Conservation (phyloP, 345 rosid species). For the Cardamine chenopodiifolia region DNA sequence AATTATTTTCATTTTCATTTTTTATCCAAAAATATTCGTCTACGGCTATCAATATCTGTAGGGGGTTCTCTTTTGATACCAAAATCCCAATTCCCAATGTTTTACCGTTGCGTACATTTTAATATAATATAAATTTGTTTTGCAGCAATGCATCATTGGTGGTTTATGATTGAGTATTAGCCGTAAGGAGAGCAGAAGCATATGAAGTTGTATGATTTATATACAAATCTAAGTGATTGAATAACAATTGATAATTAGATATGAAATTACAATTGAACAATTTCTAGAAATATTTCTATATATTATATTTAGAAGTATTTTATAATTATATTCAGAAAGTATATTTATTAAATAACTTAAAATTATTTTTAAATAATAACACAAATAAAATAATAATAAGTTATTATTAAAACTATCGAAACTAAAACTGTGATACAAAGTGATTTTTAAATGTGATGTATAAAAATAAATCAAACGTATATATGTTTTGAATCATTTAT, state of each 20-base stretch:
- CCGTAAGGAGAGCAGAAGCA: background rate
- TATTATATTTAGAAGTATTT: too few species aligned
- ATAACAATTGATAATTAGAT: background rate
- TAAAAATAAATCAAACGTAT: background rate
- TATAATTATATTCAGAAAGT: too few species aligned
- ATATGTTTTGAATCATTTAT: background rate
- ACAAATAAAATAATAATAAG: too few species aligned
- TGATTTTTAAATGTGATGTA: background rate
- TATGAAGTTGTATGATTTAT: background rate
- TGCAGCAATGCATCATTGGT: conserved; percentile 6
- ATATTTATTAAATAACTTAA: too few species aligned
- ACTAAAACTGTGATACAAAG: background rate
- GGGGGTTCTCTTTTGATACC: background rate
- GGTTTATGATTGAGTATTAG: background rate
- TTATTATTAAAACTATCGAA: background rate
- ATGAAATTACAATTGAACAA: background rate
- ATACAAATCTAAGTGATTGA: background rate
- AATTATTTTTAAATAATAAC: too few species aligned
- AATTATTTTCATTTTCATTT: background rate
- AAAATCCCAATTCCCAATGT: conserved; percentile 1
- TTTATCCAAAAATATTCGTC: background rate
- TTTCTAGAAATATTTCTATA: too few species aligned
- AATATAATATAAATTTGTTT: background rate
- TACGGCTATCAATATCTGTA: background rate
- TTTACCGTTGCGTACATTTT: conserved; percentile 28